These are phyloP conservation scores for Tolypocladium guangdongense DNA, from an alignment of 2,329 filamentous ascomycete species.

Conservation along the genomic window DNA sequence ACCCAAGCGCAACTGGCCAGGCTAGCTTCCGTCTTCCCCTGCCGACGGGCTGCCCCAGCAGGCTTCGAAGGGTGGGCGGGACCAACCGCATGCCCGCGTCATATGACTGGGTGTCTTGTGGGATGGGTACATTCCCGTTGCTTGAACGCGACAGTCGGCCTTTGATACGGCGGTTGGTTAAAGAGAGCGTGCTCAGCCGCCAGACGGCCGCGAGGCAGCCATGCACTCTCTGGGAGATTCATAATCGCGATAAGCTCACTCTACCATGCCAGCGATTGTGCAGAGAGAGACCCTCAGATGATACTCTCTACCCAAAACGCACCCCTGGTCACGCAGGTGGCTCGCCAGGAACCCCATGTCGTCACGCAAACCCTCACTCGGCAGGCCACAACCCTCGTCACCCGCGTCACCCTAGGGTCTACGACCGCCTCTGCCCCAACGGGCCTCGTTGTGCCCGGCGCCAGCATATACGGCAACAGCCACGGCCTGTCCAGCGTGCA, in stretches of 20 bases:
- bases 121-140: not conserved
- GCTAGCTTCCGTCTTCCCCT: not conserved
- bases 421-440: not conserved
- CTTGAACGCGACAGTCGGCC: not conserved
- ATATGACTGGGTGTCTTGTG: slow-evolving; percentile 7
- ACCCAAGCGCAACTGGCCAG: not conserved
- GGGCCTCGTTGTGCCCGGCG: not conserved
- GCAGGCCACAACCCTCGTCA: slow-evolving; percentile 1
- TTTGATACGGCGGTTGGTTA: not conserved
- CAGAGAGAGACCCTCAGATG: not conserved
- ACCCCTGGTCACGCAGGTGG: not conserved
- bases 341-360: not conserved
- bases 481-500: slow-evolving; percentile 21
- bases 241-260: not conserved
- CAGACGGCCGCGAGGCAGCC: not conserved
- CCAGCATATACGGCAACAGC: not conserved
- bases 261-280: not conserved
- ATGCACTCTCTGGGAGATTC: not conserved
- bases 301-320: not conserved
- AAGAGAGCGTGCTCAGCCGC: not conserved
- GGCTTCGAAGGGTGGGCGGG: slow-evolving; percentile 2
- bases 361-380: slow-evolving; percentile 1
- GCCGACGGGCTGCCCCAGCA: not conserved
- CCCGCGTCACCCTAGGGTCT: not conserved
- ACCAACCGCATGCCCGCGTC: slow-evolving; percentile 7